Conservation (phyloP, 805 yeast genomes). For the Grigorovia humatica region DNA sequence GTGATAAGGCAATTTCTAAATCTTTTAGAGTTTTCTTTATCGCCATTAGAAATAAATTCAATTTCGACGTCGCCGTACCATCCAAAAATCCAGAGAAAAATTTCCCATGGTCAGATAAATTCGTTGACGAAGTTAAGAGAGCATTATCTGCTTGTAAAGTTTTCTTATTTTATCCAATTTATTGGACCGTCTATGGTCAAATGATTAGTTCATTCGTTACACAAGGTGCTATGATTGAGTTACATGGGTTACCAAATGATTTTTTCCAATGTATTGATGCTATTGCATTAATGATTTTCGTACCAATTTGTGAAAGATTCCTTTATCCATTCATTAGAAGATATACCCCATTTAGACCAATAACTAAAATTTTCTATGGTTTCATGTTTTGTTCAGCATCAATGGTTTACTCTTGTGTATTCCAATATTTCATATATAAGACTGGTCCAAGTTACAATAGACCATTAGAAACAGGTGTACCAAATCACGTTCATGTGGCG, state of each 20-base stretch:
- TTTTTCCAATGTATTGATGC: conserved; percentile 69
- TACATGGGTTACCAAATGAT: conserved; percentile 74
- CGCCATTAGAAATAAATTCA: conserved; percentile 38
- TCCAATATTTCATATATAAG: conserved; percentile 58
- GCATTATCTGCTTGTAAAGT: conserved; percentile 64
- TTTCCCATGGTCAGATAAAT: conserved; percentile 53
- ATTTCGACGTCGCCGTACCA: conserved; percentile 49
- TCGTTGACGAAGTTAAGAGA: conserved; percentile 63
- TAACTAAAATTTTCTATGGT: conserved; percentile 61
- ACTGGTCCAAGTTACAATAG: conserved; percentile 65
- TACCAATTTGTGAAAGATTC: conserved; percentile 58
- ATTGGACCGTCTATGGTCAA: conserved; percentile 66
- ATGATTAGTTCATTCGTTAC: conserved; percentile 64
- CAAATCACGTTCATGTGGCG: conserved; percentile 48
- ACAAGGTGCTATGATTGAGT: conserved; percentile 65
- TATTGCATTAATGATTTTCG: conserved; percentile 62
- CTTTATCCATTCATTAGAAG: conserved; percentile 45
- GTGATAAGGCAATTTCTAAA: conserved; percentile 49
- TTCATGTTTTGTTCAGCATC: conserved; percentile 54
- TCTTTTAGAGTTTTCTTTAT: conserved; percentile 38
- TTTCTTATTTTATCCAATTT: conserved; percentile 58
- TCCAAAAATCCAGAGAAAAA: conserved; percentile 37
- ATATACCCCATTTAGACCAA: conserved; percentile 50
- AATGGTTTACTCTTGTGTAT: conserved; percentile 67
- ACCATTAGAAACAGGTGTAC: conserved; percentile 37